Conservation (phyloP, 2,329 filamentous ascomycete genomes). For the Neoascochyta sp. region DNA sequence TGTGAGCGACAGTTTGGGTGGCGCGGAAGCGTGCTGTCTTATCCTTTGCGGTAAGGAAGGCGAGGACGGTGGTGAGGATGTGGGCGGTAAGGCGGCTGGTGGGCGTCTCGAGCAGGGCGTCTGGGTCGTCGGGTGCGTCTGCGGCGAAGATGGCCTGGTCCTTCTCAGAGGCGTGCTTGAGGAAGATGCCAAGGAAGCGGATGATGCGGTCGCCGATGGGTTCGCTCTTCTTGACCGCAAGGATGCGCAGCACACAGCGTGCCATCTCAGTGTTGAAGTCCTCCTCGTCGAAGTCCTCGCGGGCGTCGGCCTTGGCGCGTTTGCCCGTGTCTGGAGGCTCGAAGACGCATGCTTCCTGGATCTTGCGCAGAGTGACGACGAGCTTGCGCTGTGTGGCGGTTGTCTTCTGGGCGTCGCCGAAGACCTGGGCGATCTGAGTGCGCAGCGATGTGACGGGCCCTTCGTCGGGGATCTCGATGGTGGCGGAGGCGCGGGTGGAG, state of each 20-base stretch:
- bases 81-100: slow-evolving; percentile 72
- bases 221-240: slow-evolving; percentile 90
- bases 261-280: slow-evolving; percentile 85
- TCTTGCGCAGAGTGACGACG: slow-evolving; percentile 79
- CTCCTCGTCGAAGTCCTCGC: slow-evolving; percentile 70
- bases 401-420: slow-evolving; percentile 70
- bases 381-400: slow-evolving; percentile 89
- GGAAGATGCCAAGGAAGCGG: slow-evolving; percentile 81
- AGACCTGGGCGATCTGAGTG: slow-evolving; percentile 61
- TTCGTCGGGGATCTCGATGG: slow-evolving; percentile 62
- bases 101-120: slow-evolving; percentile 75
- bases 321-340: slow-evolving; percentile 52
- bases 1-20: slow-evolving; percentile 83
- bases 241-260: slow-evolving; percentile 74
- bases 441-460: slow-evolving; percentile 67
- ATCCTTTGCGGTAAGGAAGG: slow-evolving; percentile 80
- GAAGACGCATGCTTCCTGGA: slow-evolving; percentile 77
- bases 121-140: slow-evolving; percentile 61
- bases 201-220: slow-evolving; percentile 79
- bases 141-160: slow-evolving; percentile 32
- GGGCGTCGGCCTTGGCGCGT: slow-evolving; percentile 41
- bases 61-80: slow-evolving; percentile 69
- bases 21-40: slow-evolving; percentile 87
- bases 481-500: slow-evolving; percentile 44
- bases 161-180: slow-evolving; percentile 65